Conservation (phyloP, 2,329 filamentous ascomycete genomes). For the Sphaerulina musiva region DNA sequence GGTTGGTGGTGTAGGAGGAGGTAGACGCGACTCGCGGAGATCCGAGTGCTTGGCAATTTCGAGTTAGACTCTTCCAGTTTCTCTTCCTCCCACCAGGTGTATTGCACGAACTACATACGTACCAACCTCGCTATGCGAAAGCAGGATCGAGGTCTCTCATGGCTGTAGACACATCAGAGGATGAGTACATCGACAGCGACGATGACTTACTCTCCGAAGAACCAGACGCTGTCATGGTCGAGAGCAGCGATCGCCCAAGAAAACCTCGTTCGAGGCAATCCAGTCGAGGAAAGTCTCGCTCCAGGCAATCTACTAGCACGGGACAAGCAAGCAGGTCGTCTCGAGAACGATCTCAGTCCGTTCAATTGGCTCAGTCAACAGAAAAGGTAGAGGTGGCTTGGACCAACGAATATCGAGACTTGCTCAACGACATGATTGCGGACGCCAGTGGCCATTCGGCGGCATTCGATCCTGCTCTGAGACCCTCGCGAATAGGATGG, state of each 20-base stretch:
- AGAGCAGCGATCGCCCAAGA: slow-evolving; percentile 5
- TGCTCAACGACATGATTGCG: slow-evolving; percentile 54
- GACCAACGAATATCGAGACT: slow-evolving; percentile 37
- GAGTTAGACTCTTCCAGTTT: not conserved
- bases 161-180: not conserved
- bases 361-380: slow-evolving; percentile 5
- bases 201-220: slow-evolving; percentile 4
- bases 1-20: not conserved
- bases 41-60: not conserved
- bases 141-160: not conserved
- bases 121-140: not conserved
- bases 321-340: slow-evolving; percentile 8
- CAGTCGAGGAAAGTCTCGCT: slow-evolving; percentile 4
- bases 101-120: not conserved
- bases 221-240: slow-evolving; percentile 1
- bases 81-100: not conserved
- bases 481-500: slow-evolving; percentile 58
- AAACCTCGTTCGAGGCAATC: slow-evolving; percentile 8
- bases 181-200: slow-evolving; percentile 10
- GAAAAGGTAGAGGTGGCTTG: slow-evolving; percentile 4
- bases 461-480: slow-evolving; percentile 2
- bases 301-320: slow-evolving; percentile 6
- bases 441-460: slow-evolving; percentile 31
- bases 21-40: too few relatives aligned
- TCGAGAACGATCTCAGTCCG: slow-evolving; percentile 8